Base-by-base conservation (phyloP, 2,329 filamentous ascomycete genomes). In the Venturia carpophila region DNA sequence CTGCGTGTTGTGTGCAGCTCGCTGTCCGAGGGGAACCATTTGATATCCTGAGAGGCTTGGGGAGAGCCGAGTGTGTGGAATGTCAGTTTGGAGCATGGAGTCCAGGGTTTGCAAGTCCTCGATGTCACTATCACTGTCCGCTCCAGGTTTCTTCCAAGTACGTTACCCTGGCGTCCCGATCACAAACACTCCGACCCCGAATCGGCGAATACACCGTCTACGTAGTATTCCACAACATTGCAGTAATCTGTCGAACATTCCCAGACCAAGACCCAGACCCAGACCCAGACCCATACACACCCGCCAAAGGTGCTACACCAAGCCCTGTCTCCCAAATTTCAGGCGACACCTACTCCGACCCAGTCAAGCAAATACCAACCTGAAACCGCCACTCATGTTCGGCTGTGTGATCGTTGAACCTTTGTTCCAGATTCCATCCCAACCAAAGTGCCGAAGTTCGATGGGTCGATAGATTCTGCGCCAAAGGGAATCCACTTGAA, bases 71-170 rank as follows among this genome's bases (percentile, higher is more conserved):
- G n/a, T n/a, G n/a, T n/a, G n/a, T n/a, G n/a, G n/a, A n/a, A n/a
- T n/a, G n/a, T n/a, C n/a, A n/a, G 24, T 37, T 30, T 30, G 52
- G 27, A 58, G 52, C 52, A n/a, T 58, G 52, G 52, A n/a, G 52
- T 58, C 37, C 10, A n/a, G 15, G 19, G 9, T 11, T 27, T 27
- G 21, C 27, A 5, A 41, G 9, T 3, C 15, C 24, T 30, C 10
- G 47, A 21, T 9, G 11, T 52, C 17, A 45, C 7, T 19, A 15
- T 17, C 10, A 27, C 24, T 27, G 11, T 10, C 1, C 47, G 3
- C 11, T 24, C 15, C 15, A 27, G 7, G 21, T 24, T n/a, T 49
- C 45, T 10, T 27, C 47, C 7, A 52, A 52, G 9, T 27, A 49
- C 47, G 5, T 24, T 2, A 47, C 9, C 19, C 19, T 9, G 30